Evolutionary conservation across 345 rosid species (phyloP), one percentile per base, ranked within the genome.

Genomic region (Physaria fendleri): DNA sequence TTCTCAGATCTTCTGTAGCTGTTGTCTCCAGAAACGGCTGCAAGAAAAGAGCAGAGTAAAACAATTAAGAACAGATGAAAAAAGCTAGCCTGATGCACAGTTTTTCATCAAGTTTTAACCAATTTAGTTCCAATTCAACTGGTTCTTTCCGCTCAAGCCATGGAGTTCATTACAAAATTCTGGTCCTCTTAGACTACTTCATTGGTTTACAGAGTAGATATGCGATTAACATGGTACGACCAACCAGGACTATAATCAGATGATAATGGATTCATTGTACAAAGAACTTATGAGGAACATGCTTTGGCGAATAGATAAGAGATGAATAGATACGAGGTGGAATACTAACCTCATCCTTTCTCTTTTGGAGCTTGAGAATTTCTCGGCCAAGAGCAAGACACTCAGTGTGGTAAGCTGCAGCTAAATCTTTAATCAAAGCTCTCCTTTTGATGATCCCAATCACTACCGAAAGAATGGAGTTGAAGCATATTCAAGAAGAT

Each of bases 361-460:
- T 82, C 56, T 76, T 83, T 63, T 93, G 97, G 5, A 89, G 88
- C 38, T 89, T 90, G 55, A 89, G 64, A 40, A 93, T 92, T 71
- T 93, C 83, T 53, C 81, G 88, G 62, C 92, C 85, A 73, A 81
- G 82, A 6, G 83, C 58, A 64, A 93, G 85, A 77, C 99, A 89
- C 47, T 93, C 88, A 0, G 82, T 76, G 25, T 89, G 96, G 64
- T 87, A 89, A 11, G 82, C 87, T 10, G 92, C 90, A 4, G 97
- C 97, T 68, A 93, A 69, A 39, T 89, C 91, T 65, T 89, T 89
- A 62, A 93, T 79, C 86, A 93, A 79, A 21, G 90, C 95, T 51
- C 87, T 93, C 75, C 99, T 85, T 60, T 85, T 89, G 55, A 89
- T 93, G 71, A 92, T 86, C 38, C 99, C 99, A 52, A 89, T 87